Conservation (phyloP, 106 monocot species). For the Dendrobium nobile region DNA sequence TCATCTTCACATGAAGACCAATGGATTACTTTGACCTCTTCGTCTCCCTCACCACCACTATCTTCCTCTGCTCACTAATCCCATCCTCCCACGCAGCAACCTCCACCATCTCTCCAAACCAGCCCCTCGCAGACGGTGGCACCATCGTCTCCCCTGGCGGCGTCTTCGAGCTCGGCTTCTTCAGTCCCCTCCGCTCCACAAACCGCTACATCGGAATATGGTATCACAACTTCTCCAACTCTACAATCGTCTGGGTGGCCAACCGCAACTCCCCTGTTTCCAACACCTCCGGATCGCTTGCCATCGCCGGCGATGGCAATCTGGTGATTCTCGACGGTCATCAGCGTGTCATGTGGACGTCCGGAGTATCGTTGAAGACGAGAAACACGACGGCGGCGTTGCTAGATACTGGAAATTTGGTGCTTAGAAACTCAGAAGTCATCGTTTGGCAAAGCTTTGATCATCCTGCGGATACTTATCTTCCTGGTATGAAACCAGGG, state of each 20-base stretch:
- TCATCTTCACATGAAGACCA: not conserved
- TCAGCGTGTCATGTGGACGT: slow-evolving; percentile 16
- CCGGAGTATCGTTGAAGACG: slow-evolving; percentile 1
- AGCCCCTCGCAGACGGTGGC: slow-evolving; percentile 19
- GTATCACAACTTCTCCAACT: slow-evolving; percentile 24
- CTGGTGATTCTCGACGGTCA: slow-evolving; percentile 11
- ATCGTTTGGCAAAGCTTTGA: slow-evolving; percentile 41
- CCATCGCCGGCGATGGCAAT: slow-evolving; percentile 15
- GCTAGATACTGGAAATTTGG: slow-evolving; percentile 26
- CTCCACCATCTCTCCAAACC: slow-evolving; percentile 9
- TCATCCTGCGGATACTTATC: slow-evolving; percentile 39
- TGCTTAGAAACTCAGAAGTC: not conserved
- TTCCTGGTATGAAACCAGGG: slow-evolving; percentile 33
- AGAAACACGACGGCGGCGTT: slow-evolving; percentile 12
- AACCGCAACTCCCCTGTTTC: slow-evolving; percentile 34
- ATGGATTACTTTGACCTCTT: not conserved
- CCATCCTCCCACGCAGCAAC: not conserved
- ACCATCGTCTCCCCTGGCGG: slow-evolving; percentile 19
- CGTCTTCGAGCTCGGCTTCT: slow-evolving; percentile 48
- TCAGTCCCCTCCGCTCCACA: slow-evolving; percentile 22
- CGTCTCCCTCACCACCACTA: not conserved
- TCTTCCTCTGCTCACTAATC: slow-evolving; percentile 8
- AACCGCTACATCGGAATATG: slow-evolving; percentile 40
- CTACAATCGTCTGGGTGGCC: slow-evolving; percentile 37
- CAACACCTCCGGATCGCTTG: slow-evolving; percentile 10